Conservation (phyloP, 1,139 yeast species). For the Candida dubliniensis region DNA sequence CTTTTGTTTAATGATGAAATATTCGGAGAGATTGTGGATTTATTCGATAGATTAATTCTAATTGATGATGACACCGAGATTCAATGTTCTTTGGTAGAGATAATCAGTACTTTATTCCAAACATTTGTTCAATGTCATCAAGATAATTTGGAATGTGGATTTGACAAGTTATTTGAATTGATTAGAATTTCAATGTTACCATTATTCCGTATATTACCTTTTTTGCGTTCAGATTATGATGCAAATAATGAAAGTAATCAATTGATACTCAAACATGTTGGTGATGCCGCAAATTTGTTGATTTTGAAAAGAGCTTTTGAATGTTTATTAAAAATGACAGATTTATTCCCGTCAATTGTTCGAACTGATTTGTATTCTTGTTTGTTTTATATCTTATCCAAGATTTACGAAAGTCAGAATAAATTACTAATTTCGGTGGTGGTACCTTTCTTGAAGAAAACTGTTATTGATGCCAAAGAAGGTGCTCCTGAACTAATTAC, state of each 20-base stretch:
- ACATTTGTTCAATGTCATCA: slow-evolving; percentile 25
- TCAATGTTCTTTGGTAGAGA: slow-evolving; percentile 54
- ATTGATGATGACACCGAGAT: slow-evolving; percentile 56
- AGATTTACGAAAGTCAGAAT: slow-evolving; percentile 53
- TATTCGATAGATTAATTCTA: slow-evolving; percentile 70
- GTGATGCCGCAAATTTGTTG: slow-evolving; percentile 33
- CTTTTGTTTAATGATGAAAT: slow-evolving; percentile 66
- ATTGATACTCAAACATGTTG: slow-evolving; percentile 32
- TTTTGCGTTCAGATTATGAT: slow-evolving; percentile 50
- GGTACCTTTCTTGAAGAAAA: slow-evolving; percentile 58
- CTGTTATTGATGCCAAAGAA: slow-evolving; percentile 32
- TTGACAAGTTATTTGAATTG: slow-evolving; percentile 80
- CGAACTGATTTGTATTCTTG: slow-evolving; percentile 71
- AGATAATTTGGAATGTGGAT: slow-evolving; percentile 51
- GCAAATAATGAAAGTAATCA: slow-evolving; percentile 33
- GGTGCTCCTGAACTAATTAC: slow-evolving; percentile 31
- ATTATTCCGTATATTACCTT: slow-evolving; percentile 59
- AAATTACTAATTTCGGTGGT: slow-evolving; percentile 49
- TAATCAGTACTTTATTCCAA: slow-evolving; percentile 50
- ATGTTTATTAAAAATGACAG: slow-evolving; percentile 61
- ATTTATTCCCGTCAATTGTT: slow-evolving; percentile 64
- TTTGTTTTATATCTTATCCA: slow-evolving; percentile 60
- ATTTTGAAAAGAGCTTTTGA: slow-evolving; percentile 55
- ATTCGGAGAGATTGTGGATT: slow-evolving; percentile 72
- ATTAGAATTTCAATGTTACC: slow-evolving; percentile 72